Conservation (phyloP, 2,329 filamentous ascomycete genomes). For the Talaromyces albobiverticillius region DNA sequence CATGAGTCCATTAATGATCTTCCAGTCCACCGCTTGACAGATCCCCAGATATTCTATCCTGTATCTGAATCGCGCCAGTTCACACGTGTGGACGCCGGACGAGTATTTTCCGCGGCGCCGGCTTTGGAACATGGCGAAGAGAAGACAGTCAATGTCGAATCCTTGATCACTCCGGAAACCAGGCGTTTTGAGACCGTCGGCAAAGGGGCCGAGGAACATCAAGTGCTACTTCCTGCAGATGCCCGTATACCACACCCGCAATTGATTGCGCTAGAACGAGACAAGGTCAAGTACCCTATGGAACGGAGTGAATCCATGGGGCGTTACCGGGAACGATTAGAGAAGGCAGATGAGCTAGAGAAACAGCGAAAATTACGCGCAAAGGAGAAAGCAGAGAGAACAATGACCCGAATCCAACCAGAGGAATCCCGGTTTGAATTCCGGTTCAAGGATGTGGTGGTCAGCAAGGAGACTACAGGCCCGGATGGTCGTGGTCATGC, state of each 20-base stretch:
- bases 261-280: slow-evolving; percentile 50
- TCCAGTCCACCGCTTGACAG: slow-evolving; percentile 54
- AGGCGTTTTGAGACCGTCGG: slow-evolving; percentile 41
- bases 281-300: slow-evolving; percentile 35
- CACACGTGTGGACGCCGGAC: slow-evolving; percentile 63
- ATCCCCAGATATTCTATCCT: slow-evolving; percentile 60
- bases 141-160: slow-evolving; percentile 24
- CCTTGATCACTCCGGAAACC: slow-evolving; percentile 32
- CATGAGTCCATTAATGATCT: slow-evolving; percentile 66
- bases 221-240: slow-evolving; percentile 60
- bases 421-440: slow-evolving; percentile 57
- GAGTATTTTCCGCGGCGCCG: slow-evolving; percentile 54
- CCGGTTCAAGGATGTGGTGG: slow-evolving; percentile 53
- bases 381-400: slow-evolving; percentile 43
- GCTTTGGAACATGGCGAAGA: slow-evolving; percentile 28
- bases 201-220: slow-evolving; percentile 41
- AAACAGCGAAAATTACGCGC: slow-evolving; percentile 37
- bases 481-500: slow-evolving; percentile 51
- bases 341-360: slow-evolving; percentile 37
- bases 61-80: slow-evolving; percentile 63
- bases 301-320: slow-evolving; percentile 31
- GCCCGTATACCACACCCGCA: slow-evolving; percentile 63
- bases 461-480: slow-evolving; percentile 56
- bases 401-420: slow-evolving; percentile 42
- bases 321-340: slow-evolving; percentile 46